Percentiles rank a stretch among this genome's conserved stretches.
phyloP scores from a whole-genome alignment of 768 basidiomycete species.

The Lactifluus hygrophoroides region DNA sequence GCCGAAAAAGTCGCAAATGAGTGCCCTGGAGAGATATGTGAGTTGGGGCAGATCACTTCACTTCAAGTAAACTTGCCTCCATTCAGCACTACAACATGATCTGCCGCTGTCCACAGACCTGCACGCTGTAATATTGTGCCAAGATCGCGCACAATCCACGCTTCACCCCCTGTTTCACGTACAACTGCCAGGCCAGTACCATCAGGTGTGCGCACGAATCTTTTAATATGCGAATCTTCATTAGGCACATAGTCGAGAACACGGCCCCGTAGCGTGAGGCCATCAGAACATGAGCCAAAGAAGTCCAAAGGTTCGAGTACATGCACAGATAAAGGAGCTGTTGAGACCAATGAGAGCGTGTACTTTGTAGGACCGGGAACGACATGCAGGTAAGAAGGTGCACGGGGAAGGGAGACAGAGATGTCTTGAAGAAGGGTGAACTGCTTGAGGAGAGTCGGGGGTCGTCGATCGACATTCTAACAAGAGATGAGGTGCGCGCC shows the following conservation, averaged over 20 bases:
- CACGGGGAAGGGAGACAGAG: conserved; percentile 38
- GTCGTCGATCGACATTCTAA: conserved; percentile 83
- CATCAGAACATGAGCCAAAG: conserved; percentile 48
- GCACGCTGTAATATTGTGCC: conserved; percentile 42
- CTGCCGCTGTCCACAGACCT: conserved; percentile 46
- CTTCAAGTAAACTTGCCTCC: conserved; percentile 37
- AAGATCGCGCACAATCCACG: conserved; percentile 46
- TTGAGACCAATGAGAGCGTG: conserved; percentile 44
- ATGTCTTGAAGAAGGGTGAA: conserved; percentile 63
- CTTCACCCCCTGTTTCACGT: conserved; percentile 52
- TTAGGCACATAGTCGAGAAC: conserved; percentile 2
- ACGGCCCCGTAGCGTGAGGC: conserved; percentile 31
- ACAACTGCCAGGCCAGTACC: conserved; percentile 66
- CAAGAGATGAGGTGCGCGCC: conserved; percentile 3
- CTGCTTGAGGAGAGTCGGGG: conserved; percentile 72
- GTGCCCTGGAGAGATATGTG: conserved; percentile 34
- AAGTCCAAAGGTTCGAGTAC: conserved; percentile 50
- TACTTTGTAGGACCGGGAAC: conserved; percentile 39
- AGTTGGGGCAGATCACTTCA: not conserved
- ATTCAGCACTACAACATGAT: conserved; percentile 63
- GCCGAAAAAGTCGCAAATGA: conserved; percentile 52
- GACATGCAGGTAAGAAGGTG: conserved; percentile 45
- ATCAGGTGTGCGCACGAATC: conserved; percentile 71
- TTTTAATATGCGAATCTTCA: conserved; percentile 33
- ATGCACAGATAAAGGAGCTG: conserved; percentile 57